Evolutionary conservation across 2,329 filamentous ascomycete species (phyloP).

Genomic region (Geosmithia morbida): DNA sequence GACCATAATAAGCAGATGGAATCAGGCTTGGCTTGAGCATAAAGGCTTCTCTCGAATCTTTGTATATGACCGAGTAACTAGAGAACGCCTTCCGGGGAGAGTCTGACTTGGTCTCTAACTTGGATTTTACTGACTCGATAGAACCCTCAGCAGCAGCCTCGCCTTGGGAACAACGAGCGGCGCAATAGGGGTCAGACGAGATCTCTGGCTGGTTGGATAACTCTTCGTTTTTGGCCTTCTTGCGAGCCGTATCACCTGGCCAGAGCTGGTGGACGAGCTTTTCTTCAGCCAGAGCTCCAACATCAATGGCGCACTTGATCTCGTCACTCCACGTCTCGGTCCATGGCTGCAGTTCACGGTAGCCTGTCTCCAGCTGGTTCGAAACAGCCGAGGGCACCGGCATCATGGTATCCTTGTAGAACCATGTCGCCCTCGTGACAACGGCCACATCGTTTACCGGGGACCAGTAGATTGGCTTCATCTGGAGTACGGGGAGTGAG

Average conservation of each 20-base stretch:
- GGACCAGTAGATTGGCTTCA: conserved; percentile 98
- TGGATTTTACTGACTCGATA: conserved; percentile 17
- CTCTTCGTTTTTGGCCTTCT: conserved; percentile 4
- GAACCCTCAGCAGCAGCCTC: conserved; percentile 42
- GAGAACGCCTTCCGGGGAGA: conserved; percentile 45
- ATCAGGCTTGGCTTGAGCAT: conserved; percentile 75
- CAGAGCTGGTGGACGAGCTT: conserved; percentile 78
- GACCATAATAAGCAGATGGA: conserved; percentile 72
- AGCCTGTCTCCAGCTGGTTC: conserved; percentile 87
- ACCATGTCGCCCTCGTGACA: conserved; percentile 85
- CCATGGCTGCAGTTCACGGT: conserved; percentile 74
- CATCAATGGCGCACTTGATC: conserved; percentile 75
- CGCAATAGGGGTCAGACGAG: conserved; percentile 42
- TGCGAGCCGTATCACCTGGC: conserved; percentile 34
- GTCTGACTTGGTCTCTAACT: conserved; percentile 18
- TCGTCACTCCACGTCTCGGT: conserved; percentile 89
- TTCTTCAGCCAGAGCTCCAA: conserved; percentile 79
- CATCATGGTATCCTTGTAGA: conserved; percentile 87
- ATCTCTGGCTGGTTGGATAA: conserved; percentile 22
- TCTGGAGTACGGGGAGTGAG: conserved; percentile 63
- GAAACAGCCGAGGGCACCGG: conserved; percentile 76
- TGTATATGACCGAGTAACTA: conserved; percentile 76
- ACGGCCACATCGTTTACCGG: conserved; percentile 78
- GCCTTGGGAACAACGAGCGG: conserved; percentile 42
- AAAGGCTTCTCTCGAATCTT: conserved; percentile 62